Percentiles rank a stretch among this genome's conserved stretches.
These are phyloP conservation scores for Escovopsis weberi DNA, from an alignment of 2,329 filamentous ascomycete species.

Conservation along the genomic window DNA sequence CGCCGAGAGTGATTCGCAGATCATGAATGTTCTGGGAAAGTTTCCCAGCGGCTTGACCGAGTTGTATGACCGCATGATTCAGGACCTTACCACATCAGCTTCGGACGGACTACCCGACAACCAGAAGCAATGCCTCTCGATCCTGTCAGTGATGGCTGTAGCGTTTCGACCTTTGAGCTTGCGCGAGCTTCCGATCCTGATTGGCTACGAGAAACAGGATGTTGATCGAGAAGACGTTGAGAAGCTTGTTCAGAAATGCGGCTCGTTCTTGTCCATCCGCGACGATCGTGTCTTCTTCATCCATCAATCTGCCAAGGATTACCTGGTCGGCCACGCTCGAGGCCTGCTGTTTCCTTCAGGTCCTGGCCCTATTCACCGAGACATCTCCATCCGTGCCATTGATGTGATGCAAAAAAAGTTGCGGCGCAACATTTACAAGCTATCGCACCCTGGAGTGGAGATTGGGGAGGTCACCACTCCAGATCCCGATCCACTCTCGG, in stretches of 20 bases:
- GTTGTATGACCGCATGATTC: too few species aligned
- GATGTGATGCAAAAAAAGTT: slow-evolving; percentile 15
- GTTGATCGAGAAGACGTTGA: not conserved
- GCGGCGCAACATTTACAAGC: slow-evolving; percentile 20
- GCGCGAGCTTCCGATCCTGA: slow-evolving; percentile 15
- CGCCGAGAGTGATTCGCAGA: too few species aligned
- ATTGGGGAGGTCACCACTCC: slow-evolving; percentile 5
- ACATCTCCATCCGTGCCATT: slow-evolving; percentile 21
- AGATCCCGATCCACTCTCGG: slow-evolving; percentile 8
- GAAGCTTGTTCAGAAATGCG: slow-evolving; percentile 19
- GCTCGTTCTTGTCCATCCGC: slow-evolving; percentile 24
- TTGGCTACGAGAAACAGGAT: slow-evolving; percentile 23
- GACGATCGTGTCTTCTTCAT: slow-evolving; percentile 20
- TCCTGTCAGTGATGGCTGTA: slow-evolving; percentile 17
- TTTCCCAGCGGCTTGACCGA: too few species aligned
- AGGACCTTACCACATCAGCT: too few species aligned
- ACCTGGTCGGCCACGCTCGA: slow-evolving; percentile 20
- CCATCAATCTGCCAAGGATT: slow-evolving; percentile 30
- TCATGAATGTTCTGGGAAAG: too few species aligned
- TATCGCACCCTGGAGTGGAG: slow-evolving; percentile 9
- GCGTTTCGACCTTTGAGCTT: slow-evolving; percentile 21
- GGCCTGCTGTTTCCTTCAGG: slow-evolving; percentile 16
- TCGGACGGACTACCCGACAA: slow-evolving; percentile 10
- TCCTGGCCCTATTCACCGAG: slow-evolving; percentile 11
- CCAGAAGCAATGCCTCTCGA: slow-evolving; percentile 13